Base-by-base conservation (phyloP, 345 rosid genomes). In the Euphorbia pulcherrima region DNA sequence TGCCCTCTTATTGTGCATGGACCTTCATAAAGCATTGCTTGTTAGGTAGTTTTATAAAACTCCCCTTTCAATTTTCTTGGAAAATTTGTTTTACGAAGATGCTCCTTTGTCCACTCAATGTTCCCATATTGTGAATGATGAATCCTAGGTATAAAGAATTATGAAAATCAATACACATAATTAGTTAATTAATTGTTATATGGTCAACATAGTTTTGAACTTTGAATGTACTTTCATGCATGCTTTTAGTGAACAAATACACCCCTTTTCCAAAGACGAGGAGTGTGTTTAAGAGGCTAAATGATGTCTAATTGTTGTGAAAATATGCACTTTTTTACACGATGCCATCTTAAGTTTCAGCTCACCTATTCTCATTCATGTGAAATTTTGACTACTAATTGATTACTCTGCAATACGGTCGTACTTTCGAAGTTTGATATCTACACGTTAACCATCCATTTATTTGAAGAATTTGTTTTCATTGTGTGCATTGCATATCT, bases 401-500 rank as follows among this genome's bases (percentile, higher is more conserved):
- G 50, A 44, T 44, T 12, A 10, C 1, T 52, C 26, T 53, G 28
- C 13, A 9, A 53, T 53, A 20, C 11, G 28, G 5, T 11, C 57
- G 23, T 53, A 23, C 10, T n/a, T 50, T 21, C 7, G n/a, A n/a
- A n/a, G n/a, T n/a, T n/a, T 53, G 57, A 21, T 21, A 7, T 53
- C 28, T 8, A 6, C 9, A 21, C 57, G 12, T 20, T 28, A 53
- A 53, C 23, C 28, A 51, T 9, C 11, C 62, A 58, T 29, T 35
- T 58, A 11, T 30, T 29, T 30, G 44, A 35, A 18, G 51, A 23
- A 5, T 33, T n/a, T 23, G 20, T 6, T 44, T 47, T 14, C 41
- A 41, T 14, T 24, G 35, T 63, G 37, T 63, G 54, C 21, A 41
- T 44, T 63, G 54, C 21, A 41, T 44, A 63, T 63, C 10, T n/a